Evolutionary conservation across 2,329 filamentous ascomycete species (phyloP).

Genomic region (Colletotrichum nymphaeae): DNA sequence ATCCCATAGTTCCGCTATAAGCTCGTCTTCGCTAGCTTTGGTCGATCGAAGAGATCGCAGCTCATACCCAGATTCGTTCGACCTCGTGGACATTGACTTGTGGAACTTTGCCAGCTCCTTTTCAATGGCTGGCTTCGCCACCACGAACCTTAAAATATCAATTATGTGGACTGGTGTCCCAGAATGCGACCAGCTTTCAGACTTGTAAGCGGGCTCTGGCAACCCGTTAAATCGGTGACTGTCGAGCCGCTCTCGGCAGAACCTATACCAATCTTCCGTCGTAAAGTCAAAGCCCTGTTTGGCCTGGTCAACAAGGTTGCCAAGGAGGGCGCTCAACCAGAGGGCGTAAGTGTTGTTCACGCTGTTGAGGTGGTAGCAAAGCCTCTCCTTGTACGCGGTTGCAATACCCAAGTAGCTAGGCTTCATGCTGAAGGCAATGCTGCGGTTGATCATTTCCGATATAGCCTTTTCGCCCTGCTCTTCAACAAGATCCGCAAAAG

Average conservation of each 20-base stretch:
- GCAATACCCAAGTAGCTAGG: conserved; percentile 70
- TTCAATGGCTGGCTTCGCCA: conserved; percentile 57
- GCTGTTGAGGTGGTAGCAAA: conserved; percentile 69
- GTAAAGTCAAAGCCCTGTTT: conserved; percentile 67
- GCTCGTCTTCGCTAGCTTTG: not conserved
- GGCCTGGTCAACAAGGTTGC: conserved; percentile 66
- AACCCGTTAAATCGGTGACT: not conserved
- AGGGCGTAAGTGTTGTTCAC: conserved; percentile 59
- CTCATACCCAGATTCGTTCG: not conserved
- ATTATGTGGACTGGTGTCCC: conserved; percentile 62
- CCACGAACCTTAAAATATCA: conserved; percentile 69
- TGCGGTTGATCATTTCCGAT: conserved; percentile 60
- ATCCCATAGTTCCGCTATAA: conserved; percentile 46
- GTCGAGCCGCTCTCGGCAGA: conserved; percentile 45
- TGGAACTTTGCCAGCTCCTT: conserved; percentile 49
- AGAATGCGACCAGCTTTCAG: conserved; percentile 42
- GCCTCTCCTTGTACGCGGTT: conserved; percentile 72
- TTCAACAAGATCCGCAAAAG: conserved; percentile 56
- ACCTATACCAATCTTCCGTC: conserved; percentile 50
- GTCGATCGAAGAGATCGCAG: not conserved
- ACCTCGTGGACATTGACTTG: conserved; percentile 18
- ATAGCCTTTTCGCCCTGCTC: conserved; percentile 41
- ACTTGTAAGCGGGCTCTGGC: conserved; percentile 58
- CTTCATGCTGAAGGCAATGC: conserved; percentile 69
- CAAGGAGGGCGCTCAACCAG: conserved; percentile 62